Evolutionary conservation across 2,329 filamentous ascomycete genomes (phyloP).

Genomic region (Hypoxylon sp.): DNA sequence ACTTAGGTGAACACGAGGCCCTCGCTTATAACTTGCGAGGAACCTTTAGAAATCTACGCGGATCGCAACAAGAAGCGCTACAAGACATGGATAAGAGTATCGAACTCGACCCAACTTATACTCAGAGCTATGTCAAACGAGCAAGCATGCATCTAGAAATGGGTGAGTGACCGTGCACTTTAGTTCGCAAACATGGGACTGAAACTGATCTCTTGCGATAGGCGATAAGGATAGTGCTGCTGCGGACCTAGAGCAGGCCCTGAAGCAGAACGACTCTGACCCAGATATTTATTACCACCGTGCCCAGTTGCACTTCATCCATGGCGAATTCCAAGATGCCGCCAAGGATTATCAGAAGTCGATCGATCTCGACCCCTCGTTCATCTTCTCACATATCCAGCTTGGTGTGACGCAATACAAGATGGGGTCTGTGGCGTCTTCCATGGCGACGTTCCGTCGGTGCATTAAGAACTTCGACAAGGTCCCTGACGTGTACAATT

Average conservation of each 20-base stretch:
- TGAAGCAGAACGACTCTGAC: constrained; percentile 87
- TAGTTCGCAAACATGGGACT: not conserved
- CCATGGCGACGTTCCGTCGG: constrained; percentile 97
- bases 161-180: constrained; percentile 66
- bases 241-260: constrained; percentile 87
- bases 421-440: constrained; percentile 97
- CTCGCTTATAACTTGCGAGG: constrained; percentile 97
- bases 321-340: constrained; percentile 91
- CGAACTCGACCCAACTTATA: constrained; percentile 87
- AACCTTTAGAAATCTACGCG: constrained; percentile 93
- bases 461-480: constrained; percentile 99
- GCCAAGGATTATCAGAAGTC: constrained; percentile 99
- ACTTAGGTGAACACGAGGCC: constrained; percentile 86
- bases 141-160: constrained; percentile 98
- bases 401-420: constrained; percentile 99
- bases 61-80: constrained; percentile 87
- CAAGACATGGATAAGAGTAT: constrained; percentile 92
- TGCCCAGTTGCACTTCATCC: constrained; percentile 97
- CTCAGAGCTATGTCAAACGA: constrained; percentile 98
- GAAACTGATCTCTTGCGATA: constrained; percentile 53
- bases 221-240: constrained; percentile 89
- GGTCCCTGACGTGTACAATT: constrained; percentile 98
- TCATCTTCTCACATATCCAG: constrained; percentile 99
- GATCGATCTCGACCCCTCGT: constrained; percentile 93
- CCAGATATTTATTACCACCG: constrained; percentile 99